A percentile compares a stretch with the other conserved stretches of the same genome.
phyloP scores from a whole-genome alignment of 179 eudicot species.

The Corrigiola litoralis region DNA sequence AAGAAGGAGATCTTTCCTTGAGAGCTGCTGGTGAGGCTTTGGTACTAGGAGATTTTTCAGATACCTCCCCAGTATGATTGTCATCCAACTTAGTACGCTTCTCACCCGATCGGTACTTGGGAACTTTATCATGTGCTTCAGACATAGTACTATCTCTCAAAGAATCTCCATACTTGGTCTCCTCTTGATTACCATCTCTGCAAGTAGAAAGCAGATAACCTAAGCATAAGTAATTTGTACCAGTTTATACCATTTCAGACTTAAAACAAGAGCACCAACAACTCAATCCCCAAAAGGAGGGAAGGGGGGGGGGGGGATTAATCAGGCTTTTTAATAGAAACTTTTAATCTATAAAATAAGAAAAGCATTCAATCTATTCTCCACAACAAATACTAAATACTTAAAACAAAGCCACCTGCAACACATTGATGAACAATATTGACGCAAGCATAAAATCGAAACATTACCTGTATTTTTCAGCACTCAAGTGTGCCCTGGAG shows the following conservation, averaged over 20 bases:
- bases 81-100: conserved; percentile 53
- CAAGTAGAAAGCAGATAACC: conserved; percentile 6
- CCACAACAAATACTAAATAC: no score
- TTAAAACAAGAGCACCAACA: neutral
- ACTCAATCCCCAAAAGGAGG: no score
- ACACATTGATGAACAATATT: neutral
- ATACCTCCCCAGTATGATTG: conserved; percentile 38
- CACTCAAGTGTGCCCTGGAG: conserved; percentile 42
- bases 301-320: no score
- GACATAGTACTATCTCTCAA: conserved; percentile 34
- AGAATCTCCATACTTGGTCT: conserved; percentile 36
- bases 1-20: conserved; percentile 65
- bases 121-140: conserved; percentile 41
- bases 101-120: conserved; percentile 49
- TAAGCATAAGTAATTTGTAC: neutral
- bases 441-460: neutral
- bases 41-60: conserved; percentile 51
- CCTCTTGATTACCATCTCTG: conserved; percentile 39
- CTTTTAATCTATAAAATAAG: no score
- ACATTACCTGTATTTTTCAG: conserved; percentile 60
- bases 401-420: neutral
- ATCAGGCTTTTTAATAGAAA: no score
- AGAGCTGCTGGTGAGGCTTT: conserved; percentile 44
- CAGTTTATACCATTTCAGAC: neutral
- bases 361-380: no score